Base-by-base conservation (phyloP, 441 rosid species). In the Adansonia rubrostipa region DNA sequence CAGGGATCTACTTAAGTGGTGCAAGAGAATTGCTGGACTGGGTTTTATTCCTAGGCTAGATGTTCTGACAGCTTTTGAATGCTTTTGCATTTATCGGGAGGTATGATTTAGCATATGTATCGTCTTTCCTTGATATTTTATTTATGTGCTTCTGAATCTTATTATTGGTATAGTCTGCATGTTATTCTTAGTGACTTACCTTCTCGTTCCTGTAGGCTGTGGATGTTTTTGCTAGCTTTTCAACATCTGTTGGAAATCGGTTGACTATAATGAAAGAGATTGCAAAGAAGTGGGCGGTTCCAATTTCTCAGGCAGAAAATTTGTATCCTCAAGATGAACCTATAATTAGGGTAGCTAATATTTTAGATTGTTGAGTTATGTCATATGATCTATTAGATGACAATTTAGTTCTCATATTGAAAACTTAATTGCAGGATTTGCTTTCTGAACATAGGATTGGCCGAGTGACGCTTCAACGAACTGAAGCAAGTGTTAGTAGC, bases 1-100 rank as follows among this genome's bases (percentile, higher is more conserved):
- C 88, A 97, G 99, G 90, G 99, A 97, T 89, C 92, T 97, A 75
- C 92, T 97, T 65, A 95, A 97, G 87, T 95, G 94, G 97, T 95
- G 99, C 87, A 96, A 91, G 81, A 87, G 99, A 80, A 89, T 97
- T 84, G 87, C 84, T 56, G 85, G 87, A 24, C 80, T 87, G 48
- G 85, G 82, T 77, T 83, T 80, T 76, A 62, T 77, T 79, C 60
- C 71, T 3, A 20, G 6, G 11, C 80, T 57, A 36, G 58, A 83
- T 85, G 82, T 82, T 73, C 81, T 91, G 85, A 80, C 97, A 67
- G 80, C 90, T 65, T 77, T 80, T 66, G 92, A 92, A 77, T 79
- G 88, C 77, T 86, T 44, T 72, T 74, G 79, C 42, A 90, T 97
- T 74, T 95, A 84, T 85, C 93, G 86, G 72, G 99, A 97, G 99